Conservation (phyloP, 2,329 filamentous ascomycete species). For the Cladosporium velox region DNA sequence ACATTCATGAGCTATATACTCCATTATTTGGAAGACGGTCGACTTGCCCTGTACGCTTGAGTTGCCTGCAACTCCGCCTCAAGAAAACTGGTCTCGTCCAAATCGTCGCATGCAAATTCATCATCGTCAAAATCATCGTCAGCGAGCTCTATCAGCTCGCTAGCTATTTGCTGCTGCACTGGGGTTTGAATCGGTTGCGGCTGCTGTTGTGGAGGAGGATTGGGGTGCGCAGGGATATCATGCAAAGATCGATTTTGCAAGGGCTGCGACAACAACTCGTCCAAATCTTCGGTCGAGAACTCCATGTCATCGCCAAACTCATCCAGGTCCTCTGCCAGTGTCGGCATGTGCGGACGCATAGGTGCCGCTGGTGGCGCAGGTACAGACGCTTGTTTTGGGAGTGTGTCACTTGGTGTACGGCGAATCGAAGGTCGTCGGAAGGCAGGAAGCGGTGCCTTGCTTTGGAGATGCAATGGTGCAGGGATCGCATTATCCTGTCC, state of each 20-base stretch:
- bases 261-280: conserved; percentile 55
- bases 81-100: conserved; percentile 70
- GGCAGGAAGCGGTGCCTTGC: conserved; percentile 37
- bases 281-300: conserved; percentile 58
- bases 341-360: conserved; percentile 11
- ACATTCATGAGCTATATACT: conserved; percentile 39
- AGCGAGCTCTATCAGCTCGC: conserved; percentile 8
- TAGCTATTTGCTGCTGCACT: conserved; percentile 1
- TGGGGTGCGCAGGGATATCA: conserved; percentile 45
- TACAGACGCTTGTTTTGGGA: conserved; percentile 2
- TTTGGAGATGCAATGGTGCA: conserved; percentile 34
- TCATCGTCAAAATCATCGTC: conserved; percentile 53
- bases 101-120: conserved; percentile 69
- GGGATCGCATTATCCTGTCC: conserved; percentile 5
- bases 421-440: conserved; percentile 37
- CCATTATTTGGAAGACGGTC: conserved; percentile 27
- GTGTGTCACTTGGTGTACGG: conserved; percentile 25
- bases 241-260: conserved; percentile 42
- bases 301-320: conserved; percentile 53
- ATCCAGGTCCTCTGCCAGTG: conserved; percentile 37
- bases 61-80: conserved; percentile 72
- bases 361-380: conserved; percentile 12
- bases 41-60: conserved; percentile 58
- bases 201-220: conserved; percentile 22
- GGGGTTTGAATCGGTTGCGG: not conserved